phyloP scores from a whole-genome alignment of 2,329 filamentous ascomycete species.

The Aureobasidium leucospermi region DNA sequence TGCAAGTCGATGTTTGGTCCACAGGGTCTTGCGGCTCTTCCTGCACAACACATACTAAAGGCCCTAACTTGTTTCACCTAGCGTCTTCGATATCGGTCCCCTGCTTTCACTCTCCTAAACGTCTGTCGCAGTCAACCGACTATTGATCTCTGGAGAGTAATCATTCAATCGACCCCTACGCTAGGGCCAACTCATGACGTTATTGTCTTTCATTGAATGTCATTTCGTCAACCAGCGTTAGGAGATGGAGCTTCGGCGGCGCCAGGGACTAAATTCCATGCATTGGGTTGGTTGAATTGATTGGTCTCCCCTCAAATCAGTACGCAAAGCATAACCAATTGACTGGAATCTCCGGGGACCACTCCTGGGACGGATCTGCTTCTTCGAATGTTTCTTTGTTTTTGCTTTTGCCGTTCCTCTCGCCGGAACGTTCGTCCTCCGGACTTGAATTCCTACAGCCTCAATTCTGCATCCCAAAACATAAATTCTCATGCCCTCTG shows the following conservation, averaged over 20 bases:
- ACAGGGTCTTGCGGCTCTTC: not conserved
- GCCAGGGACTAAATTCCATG: not conserved
- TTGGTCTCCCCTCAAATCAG: not conserved
- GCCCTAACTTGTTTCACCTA: not conserved
- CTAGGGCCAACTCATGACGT: conserved; percentile 2
- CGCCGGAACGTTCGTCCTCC: not conserved
- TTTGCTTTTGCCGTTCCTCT: conserved; percentile 5
- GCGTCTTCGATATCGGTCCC: not conserved
- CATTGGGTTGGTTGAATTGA: not conserved
- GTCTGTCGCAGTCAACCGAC: conserved; percentile 4
- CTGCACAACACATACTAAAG: conserved; percentile 7
- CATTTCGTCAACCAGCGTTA: not conserved
- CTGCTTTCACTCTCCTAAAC: not conserved
- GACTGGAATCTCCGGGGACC: not conserved
- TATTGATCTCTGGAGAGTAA: not conserved
- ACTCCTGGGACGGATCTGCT: not conserved
- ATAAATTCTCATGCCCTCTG: no score
- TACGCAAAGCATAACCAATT: not conserved
- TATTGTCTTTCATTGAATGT: not conserved
- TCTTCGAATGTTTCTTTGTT: not conserved
- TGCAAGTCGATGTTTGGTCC: not conserved
- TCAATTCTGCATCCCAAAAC: not conserved
- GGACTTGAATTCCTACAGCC: not conserved
- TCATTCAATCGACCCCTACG: not conserved
- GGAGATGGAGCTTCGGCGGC: not conserved